Evolutionary conservation across 352 stramenopile species (phyloP), one percentile per base, ranked within the genome.

Genomic region (Thalassiosira ordinaria): DNA sequence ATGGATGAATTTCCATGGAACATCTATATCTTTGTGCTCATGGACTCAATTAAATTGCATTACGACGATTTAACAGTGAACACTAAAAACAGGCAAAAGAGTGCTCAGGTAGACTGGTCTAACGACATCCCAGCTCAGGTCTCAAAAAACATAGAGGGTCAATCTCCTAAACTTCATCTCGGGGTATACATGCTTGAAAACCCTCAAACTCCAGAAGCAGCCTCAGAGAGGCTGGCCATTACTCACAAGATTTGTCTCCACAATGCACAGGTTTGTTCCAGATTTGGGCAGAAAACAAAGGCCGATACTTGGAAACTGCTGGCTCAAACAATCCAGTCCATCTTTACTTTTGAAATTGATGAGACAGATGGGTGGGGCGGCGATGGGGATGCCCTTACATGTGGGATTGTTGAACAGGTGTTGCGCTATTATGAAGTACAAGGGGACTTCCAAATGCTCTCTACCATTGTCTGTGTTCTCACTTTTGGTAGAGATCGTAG

Each of bases 361-460:
- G 51, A 67, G 20, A 89, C 82, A 62, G 81, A 84, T 74, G 85
- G 85, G 22, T 91, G 85, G 88, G 80, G 80, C 49, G 76, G 78
- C 22, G 68, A 75, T 31, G 78, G 70, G 61, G 74, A 82, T 73
- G 79, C 85, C 24, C 61, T 93, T 0, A 83, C 85, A 35, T 77
- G 78, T 14, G 77, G 87, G 18, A 39, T 91, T 22, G 64, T 93
- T 35, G 51, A 63, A 5, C 74, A 84, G 59, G 62, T 93, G 47
- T 67, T 93, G 4, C 37, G 37, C 24, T 91, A 89, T 46, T 93
- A 91, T 47, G 88, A 93, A 61, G 31, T 53, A 44, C 33, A 85
- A 47, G 79, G 80, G 18, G 88, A 93, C 53, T 78, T 82, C 22
- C 88, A 93, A 53, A 93, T 93, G 85, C 55, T 93, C 16, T 70